Percentiles rank a stretch among this genome's conserved stretches.
phyloP scores from a whole-genome alignment of 2,329 filamentous ascomycete genomes.

The Scytalidium lignicola region DNA sequence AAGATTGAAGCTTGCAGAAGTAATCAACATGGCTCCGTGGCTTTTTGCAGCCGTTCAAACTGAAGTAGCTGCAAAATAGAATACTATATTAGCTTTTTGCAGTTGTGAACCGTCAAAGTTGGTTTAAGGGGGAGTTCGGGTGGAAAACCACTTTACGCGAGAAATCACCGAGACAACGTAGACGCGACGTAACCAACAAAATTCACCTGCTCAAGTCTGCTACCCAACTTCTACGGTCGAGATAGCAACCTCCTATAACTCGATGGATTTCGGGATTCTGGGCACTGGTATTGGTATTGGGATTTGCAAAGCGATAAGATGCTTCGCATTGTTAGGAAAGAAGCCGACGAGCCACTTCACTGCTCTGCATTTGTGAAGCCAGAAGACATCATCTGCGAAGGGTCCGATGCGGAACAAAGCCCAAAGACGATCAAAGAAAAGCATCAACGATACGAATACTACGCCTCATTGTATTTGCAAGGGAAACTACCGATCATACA shows the following conservation, averaged over 20 bases:
- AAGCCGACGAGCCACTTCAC: conserved; percentile 37
- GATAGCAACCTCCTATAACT: not conserved
- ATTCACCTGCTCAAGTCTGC: not conserved
- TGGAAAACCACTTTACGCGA: not conserved
- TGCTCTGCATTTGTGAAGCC: conserved; percentile 37
- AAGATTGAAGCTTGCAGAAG: no score
- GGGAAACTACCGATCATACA: conserved; percentile 52
- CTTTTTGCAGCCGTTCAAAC: no score
- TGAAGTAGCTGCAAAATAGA: no score
- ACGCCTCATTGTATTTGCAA: conserved; percentile 52
- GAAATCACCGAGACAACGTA: not conserved
- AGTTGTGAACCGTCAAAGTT: not conserved
- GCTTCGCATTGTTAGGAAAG: not conserved
- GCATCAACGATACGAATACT: conserved; percentile 51
- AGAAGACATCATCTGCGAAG: conserved; percentile 46
- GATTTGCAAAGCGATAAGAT: not conserved
- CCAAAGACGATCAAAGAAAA: conserved; percentile 42
- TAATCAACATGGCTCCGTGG: no score
- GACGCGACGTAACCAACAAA: not conserved
- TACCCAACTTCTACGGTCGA: not conserved
- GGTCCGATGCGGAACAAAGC: conserved; percentile 55
- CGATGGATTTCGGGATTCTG: not conserved
- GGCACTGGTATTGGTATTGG: not conserved
- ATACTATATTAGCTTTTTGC: no score
- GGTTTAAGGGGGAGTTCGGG: not conserved